Conservation (phyloP, 2,329 filamentous ascomycete genomes). For the Neodidymelliopsis sp. region DNA sequence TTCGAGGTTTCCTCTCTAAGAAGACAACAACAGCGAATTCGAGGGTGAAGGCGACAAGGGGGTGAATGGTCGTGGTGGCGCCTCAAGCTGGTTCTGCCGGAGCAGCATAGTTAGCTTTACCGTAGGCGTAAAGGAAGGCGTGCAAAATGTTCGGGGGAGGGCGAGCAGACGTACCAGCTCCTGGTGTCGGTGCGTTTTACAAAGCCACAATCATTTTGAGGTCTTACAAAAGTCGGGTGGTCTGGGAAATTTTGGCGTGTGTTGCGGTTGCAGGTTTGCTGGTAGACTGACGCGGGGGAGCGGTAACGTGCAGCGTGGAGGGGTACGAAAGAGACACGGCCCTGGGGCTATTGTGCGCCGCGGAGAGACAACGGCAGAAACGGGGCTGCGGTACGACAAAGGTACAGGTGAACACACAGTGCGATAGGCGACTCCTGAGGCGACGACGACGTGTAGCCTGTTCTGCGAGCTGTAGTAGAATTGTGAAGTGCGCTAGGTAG, state of each 20-base stretch:
- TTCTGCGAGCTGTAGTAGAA: conserved; percentile 19
- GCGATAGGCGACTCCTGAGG: conserved; percentile 18
- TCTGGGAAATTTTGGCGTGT: conserved; percentile 31
- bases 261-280: conserved; percentile 43
- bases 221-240: conserved; percentile 23
- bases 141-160: conserved; percentile 30
- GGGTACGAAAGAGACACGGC: conserved; percentile 13
- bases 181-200: conserved; percentile 42
- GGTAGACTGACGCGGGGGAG: conserved; percentile 40
- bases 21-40: conserved; percentile 4
- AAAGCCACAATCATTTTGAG: conserved; percentile 42
- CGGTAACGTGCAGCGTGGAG: conserved; percentile 29
- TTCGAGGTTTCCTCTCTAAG: background rate
- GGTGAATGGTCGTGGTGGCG: conserved; percentile 28
- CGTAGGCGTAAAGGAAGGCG: conserved; percentile 28
- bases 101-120: conserved; percentile 44
- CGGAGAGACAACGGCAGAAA: conserved; percentile 28
- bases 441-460: conserved; percentile 15
- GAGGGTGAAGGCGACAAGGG: conserved; percentile 8
- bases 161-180: conserved; percentile 41
- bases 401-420: conserved; percentile 20
- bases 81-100: conserved; percentile 41
- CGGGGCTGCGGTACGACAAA: conserved; percentile 38
- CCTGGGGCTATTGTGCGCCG: conserved; percentile 27
- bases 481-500: conserved; percentile 23